Percentiles rank a stretch among this genome's conserved stretches.
Evolutionary conservation across 2,329 filamentous ascomycete species (phyloP).

Genomic region (Colletotrichum sublineola): DNA sequence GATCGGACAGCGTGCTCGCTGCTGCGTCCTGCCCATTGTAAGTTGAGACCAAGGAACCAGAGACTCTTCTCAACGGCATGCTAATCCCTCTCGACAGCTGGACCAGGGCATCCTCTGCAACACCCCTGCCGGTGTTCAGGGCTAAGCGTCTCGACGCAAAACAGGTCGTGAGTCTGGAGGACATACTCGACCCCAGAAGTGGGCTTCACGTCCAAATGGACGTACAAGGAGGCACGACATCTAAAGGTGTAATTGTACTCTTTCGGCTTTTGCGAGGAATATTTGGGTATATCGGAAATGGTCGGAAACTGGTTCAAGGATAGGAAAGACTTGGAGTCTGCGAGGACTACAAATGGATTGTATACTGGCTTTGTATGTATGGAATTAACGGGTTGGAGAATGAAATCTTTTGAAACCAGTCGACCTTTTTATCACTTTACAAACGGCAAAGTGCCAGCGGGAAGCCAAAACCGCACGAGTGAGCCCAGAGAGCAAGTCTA

Average conservation of each 20-base stretch:
- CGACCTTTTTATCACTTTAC: background rate
- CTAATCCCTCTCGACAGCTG: slow-evolving; percentile 42
- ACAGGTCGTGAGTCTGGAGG: background rate
- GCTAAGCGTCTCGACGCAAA: slow-evolving; percentile 38
- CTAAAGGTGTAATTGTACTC: slow-evolving; percentile 3
- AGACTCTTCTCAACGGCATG: background rate
- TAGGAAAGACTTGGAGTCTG: slow-evolving; percentile 8
- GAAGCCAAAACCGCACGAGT: too few species aligned
- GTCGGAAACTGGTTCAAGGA: background rate
- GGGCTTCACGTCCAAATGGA: background rate
- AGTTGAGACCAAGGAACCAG: background rate
- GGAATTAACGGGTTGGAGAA: slow-evolving; percentile 7
- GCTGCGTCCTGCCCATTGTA: slow-evolving; percentile 66
- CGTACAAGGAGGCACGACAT: background rate
- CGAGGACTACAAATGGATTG: slow-evolving; percentile 2
- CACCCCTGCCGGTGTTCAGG: slow-evolving; percentile 49
- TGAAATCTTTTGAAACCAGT: slow-evolving; percentile 8
- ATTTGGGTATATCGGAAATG: background rate
- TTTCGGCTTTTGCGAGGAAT: slow-evolving; percentile 16
- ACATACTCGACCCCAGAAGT: background rate
- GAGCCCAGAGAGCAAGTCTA: background rate
- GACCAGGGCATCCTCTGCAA: slow-evolving; percentile 54
- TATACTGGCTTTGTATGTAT: slow-evolving; percentile 15
- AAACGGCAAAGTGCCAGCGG: too few species aligned
- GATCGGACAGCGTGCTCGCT: slow-evolving; percentile 68